Evolutionary conservation across 768 basidiomycete genomes (phyloP), one percentile per base, ranked within the genome.

Genomic region (Rhodotorula toruloides): DNA sequence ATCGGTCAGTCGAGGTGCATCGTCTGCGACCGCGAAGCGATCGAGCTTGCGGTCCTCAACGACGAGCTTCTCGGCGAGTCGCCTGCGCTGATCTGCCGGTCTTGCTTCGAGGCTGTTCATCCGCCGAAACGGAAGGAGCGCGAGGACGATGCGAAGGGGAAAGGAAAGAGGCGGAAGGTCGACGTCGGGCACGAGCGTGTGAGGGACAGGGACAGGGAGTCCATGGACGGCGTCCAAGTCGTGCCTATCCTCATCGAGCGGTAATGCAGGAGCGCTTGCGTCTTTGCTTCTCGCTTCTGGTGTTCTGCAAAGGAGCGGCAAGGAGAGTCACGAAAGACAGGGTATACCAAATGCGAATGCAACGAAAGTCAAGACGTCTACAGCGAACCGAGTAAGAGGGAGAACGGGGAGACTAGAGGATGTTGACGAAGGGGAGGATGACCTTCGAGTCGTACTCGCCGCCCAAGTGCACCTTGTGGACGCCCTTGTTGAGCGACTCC

Each of bases 391-490:
- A n/a, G n/a, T n/a, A n/a, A n/a, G n/a, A n/a, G n/a, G n/a, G n/a
- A n/a, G n/a, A n/a, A n/a, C n/a, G n/a, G n/a, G n/a, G n/a, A n/a
- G n/a, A n/a, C n/a, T n/a, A n/a, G 42, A 42, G 42, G 19, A 68
- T 54, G 32, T 37, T 37, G 25, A 68, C 67, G 40, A 68, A 52
- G 27, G 67, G 67, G 34, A 68, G 55, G 37, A 64, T 59, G 52
- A 68, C 56, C 17, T 49, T 44, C 40, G 34, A 44, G 16, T 39
- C 54, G 46, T 59, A 64, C 44, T 68, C 42, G 25, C 57, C 67
- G 44, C 67, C 67, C 17, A 68, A 53, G 50, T 68, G 67, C 12
- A 68, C 57, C n/a, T 42, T 21, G 58, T 68, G 67, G 4, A 29
- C 31, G 4, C 67, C 67, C 27, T 64, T 32, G 52, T 68, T 68